Base-by-base conservation (phyloP, 2,329 filamentous ascomycete genomes). In the Paecilomyces dactylethromorphus region DNA sequence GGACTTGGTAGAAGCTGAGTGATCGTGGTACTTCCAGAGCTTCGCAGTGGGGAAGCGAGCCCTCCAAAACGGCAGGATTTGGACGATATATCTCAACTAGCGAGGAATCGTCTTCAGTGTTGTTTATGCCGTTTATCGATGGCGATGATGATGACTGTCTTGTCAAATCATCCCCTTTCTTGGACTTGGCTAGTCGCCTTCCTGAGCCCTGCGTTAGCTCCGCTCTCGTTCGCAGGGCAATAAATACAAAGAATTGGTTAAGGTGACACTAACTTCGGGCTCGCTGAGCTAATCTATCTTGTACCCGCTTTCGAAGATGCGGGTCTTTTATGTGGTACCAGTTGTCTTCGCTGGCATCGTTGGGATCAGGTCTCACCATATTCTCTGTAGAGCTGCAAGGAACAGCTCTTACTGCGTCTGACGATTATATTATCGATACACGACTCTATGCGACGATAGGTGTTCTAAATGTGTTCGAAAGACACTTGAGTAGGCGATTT, bases 271-370 rank as follows among this genome's bases (percentile, higher is more conserved):
- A 65, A 75, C 73, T 61, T 64, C 73, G 65, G 22, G 72, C 73
- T 65, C 74, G 64, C 60, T 76, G 73, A 24, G 74, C 74, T 50
- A 76, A 60, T 52, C 72, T 65, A 62, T 76, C 73, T 63, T 76
- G 73, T n/a, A 76, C 74, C 55, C 73, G 69, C 63, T 77, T 76
- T 45, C 74, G 65, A 59, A 74, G 70, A 59, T 68, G 72, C 3
- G 71, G 67, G 58, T 76, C 72, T 52, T 69, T 58, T 26, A 75
- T 67, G 18, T 67, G 65, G 35, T 68, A 67, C 73, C 74, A 77
- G 54, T 59, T 58, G 53, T 66, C 64, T 12, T 45, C 57, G 3
- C 49, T 53, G 26, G 32, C 22, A 12, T 57, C 53, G 15, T 18
- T n/a, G 18, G n/a, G 18, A 11, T 49, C 54, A 21, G 49, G 53